A percentile compares a stretch with the other conserved stretches of the same genome.
Conservation (phyloP, 768 basidiomycete species). For the Guyanaporus albipodus region DNA sequence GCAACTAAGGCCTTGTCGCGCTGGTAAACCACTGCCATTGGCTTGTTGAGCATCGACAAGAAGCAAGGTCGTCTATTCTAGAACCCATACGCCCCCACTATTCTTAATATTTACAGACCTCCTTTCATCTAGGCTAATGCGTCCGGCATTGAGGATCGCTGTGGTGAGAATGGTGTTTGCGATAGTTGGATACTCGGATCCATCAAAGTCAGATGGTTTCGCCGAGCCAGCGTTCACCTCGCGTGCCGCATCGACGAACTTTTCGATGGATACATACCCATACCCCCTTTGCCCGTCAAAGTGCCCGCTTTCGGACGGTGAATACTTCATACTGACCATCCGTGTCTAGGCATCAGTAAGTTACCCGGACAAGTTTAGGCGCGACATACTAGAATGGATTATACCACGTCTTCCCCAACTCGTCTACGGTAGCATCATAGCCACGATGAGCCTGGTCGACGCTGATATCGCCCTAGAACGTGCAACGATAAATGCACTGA, state of each 20-base stretch:
- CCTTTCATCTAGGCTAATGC: conserved; percentile 88
- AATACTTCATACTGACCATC: conserved; percentile 83
- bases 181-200: conserved; percentile 81
- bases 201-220: conserved; percentile 71
- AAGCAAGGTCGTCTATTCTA: conserved; percentile 46
- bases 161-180: conserved; percentile 84
- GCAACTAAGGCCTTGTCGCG: too few relatives aligned
- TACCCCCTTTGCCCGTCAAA: conserved; percentile 95
- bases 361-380: neutral
- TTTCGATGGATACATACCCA: conserved; percentile 88
- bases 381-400: conserved; percentile 85
- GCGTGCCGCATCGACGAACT: conserved; percentile 82
- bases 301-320: conserved; percentile 85
- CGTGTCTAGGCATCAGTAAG: conserved; percentile 8
- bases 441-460: conserved; percentile 95
- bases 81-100: conserved; percentile 57
- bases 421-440: conserved; percentile 85
- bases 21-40: too few relatives aligned
- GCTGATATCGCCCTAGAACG: conserved; percentile 74
- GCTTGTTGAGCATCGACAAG: neutral
- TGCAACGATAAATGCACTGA: neutral
- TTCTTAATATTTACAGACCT: conserved; percentile 75
- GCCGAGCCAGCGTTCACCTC: conserved; percentile 69
- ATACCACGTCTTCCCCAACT: conserved; percentile 78
- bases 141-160: conserved; percentile 86